Evolutionary conservation across 2,329 filamentous ascomycete genomes (phyloP), one percentile per base, ranked within the genome.

Genomic region (Aspergillus hortae): DNA sequence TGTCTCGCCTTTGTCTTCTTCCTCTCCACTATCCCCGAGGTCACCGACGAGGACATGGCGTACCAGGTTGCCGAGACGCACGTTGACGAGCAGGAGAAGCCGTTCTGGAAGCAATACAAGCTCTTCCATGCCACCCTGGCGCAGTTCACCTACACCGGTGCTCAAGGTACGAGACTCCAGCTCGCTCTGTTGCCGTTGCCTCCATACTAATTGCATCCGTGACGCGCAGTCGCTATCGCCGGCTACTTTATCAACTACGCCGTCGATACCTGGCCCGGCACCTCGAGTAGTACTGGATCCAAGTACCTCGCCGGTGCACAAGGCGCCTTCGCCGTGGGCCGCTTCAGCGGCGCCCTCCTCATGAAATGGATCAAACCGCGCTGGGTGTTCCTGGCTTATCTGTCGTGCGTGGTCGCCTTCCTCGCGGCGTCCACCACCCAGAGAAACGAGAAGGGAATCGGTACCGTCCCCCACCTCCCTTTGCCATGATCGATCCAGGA

Each of bases 61-160:
- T 77, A 82, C 61, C 83, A 88, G 64, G 83, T 82, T 2, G 70
- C 76, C 33, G 77, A 82, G 54, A 73, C 71, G 66, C 78, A 82
- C 51, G 77, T 79, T 9, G 78, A 77, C 44, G 79, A 81, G 52
- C 78, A 84, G 57, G 60, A 67, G 27, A 80, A 83, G 65, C 84
- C 87, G 0, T 80, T 90, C 57, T 73, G 76, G 61, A 87, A 88
- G 70, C 86, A 90, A 61, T 90, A 87, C 68, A 82, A 83, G 21
- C 77, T 92, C 2, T 90, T 91, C 77, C 87, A 90, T 61, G 89
- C 87, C 11, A 82, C 87, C 0, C 81, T 85, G 59, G 86, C 87
- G 0, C 88, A 92, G 59, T 92, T 92, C 70, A 89, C 85, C 67
- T 94, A 92, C 67, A 87, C 89, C 0, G 89, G 89, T 44, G 83